A percentile compares a stretch with the other conserved stretches of the same genome.
phyloP scores from a whole-genome alignment of 352 stramenopile species.

The Aphanomyces euteiches region DNA sequence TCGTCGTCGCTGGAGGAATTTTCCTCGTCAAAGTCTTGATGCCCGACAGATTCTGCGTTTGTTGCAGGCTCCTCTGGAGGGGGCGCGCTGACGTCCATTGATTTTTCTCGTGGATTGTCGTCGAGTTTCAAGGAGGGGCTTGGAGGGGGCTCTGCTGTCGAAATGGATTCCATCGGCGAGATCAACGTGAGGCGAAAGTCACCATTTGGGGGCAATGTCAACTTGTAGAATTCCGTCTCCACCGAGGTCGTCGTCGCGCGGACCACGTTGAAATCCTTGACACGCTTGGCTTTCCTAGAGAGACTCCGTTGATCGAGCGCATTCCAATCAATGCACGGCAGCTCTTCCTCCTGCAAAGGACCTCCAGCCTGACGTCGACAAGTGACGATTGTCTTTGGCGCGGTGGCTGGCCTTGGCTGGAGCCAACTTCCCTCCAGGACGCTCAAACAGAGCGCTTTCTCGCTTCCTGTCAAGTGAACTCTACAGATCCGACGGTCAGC shows the following conservation, averaged over 20 bases:
- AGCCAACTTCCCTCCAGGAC: conserved; percentile 18
- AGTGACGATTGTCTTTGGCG: background rate
- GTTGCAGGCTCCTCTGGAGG: background rate
- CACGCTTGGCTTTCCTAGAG: background rate
- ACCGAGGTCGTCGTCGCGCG: background rate
- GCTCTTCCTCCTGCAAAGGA: too few relatives aligned
- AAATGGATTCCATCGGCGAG: background rate
- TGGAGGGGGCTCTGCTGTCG: background rate
- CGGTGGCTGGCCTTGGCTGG: background rate
- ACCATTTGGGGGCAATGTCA: background rate
- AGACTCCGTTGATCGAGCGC: background rate
- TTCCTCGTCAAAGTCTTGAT: background rate
- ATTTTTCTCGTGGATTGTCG: background rate
- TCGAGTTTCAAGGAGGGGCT: background rate
- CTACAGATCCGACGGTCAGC: background rate
- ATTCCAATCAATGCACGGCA: background rate
- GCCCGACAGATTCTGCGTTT: background rate
- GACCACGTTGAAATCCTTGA: background rate
- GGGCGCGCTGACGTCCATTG: background rate
- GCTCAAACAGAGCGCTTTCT: conserved; percentile 23
- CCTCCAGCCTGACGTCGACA: background rate
- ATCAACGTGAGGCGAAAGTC: background rate
- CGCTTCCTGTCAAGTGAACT: background rate
- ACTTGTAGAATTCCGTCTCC: conserved; percentile 5
- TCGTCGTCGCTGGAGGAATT: background rate